phyloP scores from a whole-genome alignment of 2,329 filamentous ascomycete species.

The Monilinia vaccinii-corymbosi region DNA sequence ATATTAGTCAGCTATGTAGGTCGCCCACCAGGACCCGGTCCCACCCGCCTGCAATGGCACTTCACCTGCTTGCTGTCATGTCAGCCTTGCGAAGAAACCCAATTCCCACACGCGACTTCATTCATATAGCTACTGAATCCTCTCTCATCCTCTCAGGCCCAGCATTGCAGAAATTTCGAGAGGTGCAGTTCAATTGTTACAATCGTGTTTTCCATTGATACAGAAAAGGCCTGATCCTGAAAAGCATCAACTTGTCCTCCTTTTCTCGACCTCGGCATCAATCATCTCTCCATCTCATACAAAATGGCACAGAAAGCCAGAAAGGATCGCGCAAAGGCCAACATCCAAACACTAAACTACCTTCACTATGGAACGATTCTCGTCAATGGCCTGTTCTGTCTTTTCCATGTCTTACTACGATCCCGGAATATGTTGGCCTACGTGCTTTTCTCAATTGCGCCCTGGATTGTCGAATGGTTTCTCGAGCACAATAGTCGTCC shows the following conservation, averaged over 20 bases:
- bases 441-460: conserved; percentile 61
- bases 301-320: conserved; percentile 31
- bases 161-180: background rate
- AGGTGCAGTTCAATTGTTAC: background rate
- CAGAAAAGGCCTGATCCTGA: conserved; percentile 1
- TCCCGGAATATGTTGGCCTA: conserved; percentile 61
- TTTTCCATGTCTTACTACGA: conserved; percentile 55
- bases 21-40: no score
- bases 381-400: conserved; percentile 66
- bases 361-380: conserved; percentile 68
- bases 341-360: conserved; percentile 66
- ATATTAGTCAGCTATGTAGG: background rate
- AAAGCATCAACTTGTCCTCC: conserved; percentile 7
- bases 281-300: background rate
- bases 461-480: conserved; percentile 71
- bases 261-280: background rate
- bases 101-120: background rate
- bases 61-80: background rate
- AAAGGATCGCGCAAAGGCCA: conserved; percentile 61
- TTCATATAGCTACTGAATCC: background rate
- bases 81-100: conserved; percentile 7
- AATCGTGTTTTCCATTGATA: background rate
- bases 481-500: conserved; percentile 81
- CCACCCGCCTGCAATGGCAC: background rate
- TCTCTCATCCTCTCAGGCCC: no score